Evolutionary conservation across 495 filamentous ascomycete genomes (phyloP), one percentile per base, ranked within the genome.

Genomic region (Coniosporium apollinis): DNA sequence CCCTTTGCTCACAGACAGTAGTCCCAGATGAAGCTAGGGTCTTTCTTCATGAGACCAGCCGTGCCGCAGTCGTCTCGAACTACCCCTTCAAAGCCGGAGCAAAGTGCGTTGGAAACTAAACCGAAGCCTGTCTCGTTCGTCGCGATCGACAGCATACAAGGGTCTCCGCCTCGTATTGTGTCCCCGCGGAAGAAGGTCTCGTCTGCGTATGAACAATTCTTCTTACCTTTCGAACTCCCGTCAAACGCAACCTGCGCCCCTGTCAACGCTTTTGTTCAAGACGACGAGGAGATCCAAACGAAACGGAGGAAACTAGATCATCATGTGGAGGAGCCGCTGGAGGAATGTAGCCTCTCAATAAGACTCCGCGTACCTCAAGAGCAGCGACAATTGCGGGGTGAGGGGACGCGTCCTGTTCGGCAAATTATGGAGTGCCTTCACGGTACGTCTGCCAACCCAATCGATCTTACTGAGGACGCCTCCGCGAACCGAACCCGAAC

Each of bases 171-270:
- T n/a, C n/a, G n/a, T n/a, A n/a, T n/a, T n/a, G n/a, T n/a, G n/a
- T n/a, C n/a, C n/a, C 30, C 43, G 28, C 49, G 55, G 30, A 47
- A 60, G 8, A 43, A 52, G 14, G 20, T 28, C 3, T 41, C 59
- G 22, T 67, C 73, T 0, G 67, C 75, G 28, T 96, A 91, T 46
- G 60, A 80, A 11, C 69, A 68, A 42, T 56, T 50, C 20, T 94
- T 94, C 47, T 70, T 79, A 10, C 69, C 79, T 0, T 50, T 44
- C 22, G 17, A 42, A 14, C 39, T 52, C n/a, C 49, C 48, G 9
- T 37, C 47, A 0, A 36, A 49, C 26, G 43, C 46, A 4, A 47
- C 45, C 2, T 18, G 56, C 4, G 54, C 54, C 6, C 34, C 42
- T 28, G 6, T 52, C 19, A 49, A 52, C 26, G 36, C 34, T 2